Conservation (phyloP, 169 alveolate species). For the Miamiensis avidus region DNA sequence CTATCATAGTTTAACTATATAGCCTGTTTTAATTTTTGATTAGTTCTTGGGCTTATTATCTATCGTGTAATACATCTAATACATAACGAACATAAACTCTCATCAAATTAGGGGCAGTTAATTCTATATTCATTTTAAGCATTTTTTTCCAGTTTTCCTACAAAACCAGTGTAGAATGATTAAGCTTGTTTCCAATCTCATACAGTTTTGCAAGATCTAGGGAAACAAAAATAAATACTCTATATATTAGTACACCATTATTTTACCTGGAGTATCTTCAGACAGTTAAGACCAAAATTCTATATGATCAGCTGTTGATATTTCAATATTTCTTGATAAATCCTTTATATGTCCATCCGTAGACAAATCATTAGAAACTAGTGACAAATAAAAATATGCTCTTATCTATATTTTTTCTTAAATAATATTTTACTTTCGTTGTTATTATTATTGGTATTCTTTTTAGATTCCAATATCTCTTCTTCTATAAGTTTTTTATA, state of each 20-base stretch:
- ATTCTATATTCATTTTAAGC: conserved; percentile 34
- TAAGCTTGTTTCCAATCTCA: conserved; percentile 42
- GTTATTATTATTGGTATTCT: conserved; percentile 19
- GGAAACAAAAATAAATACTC: too few species aligned
- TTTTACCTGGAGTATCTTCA: conserved; percentile 46
- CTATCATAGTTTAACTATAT: conserved; percentile 33
- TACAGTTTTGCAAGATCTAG: not conserved
- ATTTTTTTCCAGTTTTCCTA: conserved; percentile 37
- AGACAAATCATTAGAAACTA: conserved; percentile 31
- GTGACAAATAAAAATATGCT: too few species aligned
- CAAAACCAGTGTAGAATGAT: conserved; percentile 21
- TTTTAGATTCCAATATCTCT: conserved; percentile 31
- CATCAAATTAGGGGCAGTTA: conserved; percentile 36
- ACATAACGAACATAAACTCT: conserved; percentile 41
- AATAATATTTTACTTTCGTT: conserved; percentile 16
- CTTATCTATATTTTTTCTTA: not conserved
- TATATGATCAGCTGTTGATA: conserved; percentile 37
- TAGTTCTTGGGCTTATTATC: conserved; percentile 37
- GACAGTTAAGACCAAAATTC: conserved; percentile 50
- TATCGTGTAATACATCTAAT: conserved; percentile 41
- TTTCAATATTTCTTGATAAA: conserved; percentile 21
- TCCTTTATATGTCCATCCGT: conserved; percentile 34
- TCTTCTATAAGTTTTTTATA: conserved; percentile 48
- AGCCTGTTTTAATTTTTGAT: conserved; percentile 24
- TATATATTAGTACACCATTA: not conserved